Conservation (phyloP, 805 yeast species). For the Metschnikowia reukaufii region DNA sequence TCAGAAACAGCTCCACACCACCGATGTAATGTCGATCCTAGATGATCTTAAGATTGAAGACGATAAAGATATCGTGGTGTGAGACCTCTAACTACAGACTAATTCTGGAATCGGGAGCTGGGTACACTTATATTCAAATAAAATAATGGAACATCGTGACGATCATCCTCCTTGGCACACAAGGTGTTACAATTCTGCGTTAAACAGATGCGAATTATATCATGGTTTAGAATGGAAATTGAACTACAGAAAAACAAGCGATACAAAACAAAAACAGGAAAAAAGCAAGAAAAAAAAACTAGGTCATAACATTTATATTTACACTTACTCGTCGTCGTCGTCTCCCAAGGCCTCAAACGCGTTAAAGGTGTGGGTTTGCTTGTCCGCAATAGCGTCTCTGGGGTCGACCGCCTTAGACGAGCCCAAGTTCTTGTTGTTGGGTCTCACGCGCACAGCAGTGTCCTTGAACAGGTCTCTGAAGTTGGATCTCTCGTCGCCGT, state of each 20-base stretch:
- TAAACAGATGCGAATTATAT: too few relatives aligned
- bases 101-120: neutral
- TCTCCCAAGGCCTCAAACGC: conserved; percentile 79
- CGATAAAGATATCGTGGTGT: conserved; percentile 24
- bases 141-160: too few relatives aligned
- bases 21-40: conserved; percentile 37
- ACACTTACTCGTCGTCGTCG: conserved; percentile 44
- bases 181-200: too few relatives aligned
- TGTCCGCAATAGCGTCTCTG: conserved; percentile 68
- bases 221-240: too few relatives aligned
- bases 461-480: conserved; percentile 51
- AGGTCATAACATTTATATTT: conserved; percentile 10
- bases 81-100: too few relatives aligned
- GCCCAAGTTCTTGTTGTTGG: conserved; percentile 73
- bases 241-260: neutral
- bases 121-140: neutral
- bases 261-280: neutral
- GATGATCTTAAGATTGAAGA: conserved; percentile 37
- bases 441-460: conserved; percentile 53
- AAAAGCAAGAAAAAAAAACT: neutral
- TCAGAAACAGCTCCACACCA: conserved; percentile 30
- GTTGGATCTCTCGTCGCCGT: conserved; percentile 45
- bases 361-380: conserved; percentile 66
- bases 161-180: too few relatives aligned
- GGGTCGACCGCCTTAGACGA: conserved; percentile 73